Evolutionary conservation across 2,329 filamentous ascomycete species (phyloP).

Genomic region (Gnomoniopsis sp.): DNA sequence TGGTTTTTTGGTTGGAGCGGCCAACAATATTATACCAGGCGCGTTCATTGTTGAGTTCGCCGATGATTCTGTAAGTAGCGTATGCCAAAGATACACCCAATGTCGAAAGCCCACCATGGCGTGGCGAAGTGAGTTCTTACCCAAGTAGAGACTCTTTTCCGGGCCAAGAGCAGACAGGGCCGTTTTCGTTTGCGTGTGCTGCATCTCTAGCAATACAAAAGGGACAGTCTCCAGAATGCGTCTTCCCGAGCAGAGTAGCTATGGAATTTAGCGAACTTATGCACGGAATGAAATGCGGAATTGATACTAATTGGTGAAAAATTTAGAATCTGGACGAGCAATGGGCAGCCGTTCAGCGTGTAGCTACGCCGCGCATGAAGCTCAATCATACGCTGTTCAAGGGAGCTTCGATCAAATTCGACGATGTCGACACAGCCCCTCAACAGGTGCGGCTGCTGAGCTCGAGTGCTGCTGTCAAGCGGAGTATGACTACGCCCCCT

Average conservation of each 20-base stretch:
- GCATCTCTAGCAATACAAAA: not conserved
- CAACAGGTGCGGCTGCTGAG: conserved; percentile 39
- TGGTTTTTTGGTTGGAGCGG: conserved; percentile 8
- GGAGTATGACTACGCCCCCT: conserved; percentile 6
- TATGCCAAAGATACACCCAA: not conserved
- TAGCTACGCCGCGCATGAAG: conserved; percentile 43
- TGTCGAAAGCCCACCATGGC: not conserved
- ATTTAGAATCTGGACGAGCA: conserved; percentile 39
- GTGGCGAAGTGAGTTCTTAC: not conserved
- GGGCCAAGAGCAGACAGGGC: not conserved
- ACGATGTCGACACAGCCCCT: conserved; percentile 42
- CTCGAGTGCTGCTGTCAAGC: conserved; percentile 42
- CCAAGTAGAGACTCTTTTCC: no score
- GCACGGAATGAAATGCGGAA: not conserved
- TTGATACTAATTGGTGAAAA: not conserved
- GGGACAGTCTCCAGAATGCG: no score
- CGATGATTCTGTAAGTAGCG: conserved; percentile 40
- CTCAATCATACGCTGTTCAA: conserved; percentile 51
- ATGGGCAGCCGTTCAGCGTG: conserved; percentile 33
- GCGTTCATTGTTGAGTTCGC: conserved; percentile 54
- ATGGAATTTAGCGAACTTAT: not conserved
- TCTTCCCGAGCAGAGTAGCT: not conserved
- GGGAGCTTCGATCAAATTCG: conserved; percentile 51
- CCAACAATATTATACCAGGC: conserved; percentile 35
- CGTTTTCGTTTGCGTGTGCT: not conserved